Base-by-base conservation (phyloP, 192 early-diverging fungal species). In the Coemansia sp. region DNA sequence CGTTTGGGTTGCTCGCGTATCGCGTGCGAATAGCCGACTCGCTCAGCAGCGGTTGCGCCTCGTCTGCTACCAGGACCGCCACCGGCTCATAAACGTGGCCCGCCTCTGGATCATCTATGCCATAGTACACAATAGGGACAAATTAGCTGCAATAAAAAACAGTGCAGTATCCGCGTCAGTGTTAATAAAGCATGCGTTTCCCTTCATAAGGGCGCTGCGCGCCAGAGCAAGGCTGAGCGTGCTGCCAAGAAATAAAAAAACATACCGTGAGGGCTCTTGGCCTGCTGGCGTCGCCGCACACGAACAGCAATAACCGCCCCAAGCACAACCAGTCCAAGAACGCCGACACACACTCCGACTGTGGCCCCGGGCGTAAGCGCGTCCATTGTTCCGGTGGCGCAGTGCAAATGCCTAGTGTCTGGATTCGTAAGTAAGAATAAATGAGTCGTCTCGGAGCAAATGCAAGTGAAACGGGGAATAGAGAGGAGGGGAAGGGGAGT, bases 11-110 rank as follows among this genome's bases (percentile, higher is more conserved):
- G 35, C 36, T 55, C 13, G 46, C 55, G 22, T 76, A 76, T 23
- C 66, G 53, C 0, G 65, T 64, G 45, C 72, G 72, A 19, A 76
- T 76, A 5, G 72, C 65, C 19, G 72, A 68, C 26, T 65, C 65
- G 51, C 48, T 62, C 35, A 76, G 58, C 48, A 76, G 46, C 53
- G 72, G 72, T 50, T 65, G 72, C n/a, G 62, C 27, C 36, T 76
- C 72, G 45, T 29, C 54, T 2, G 17, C 45, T 18, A 47, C 45
- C 26, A 29, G 27, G 15, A n/a, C 45, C 31, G 39, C 18, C 23
- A 6, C 25, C 11, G 45, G 15, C 27, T 23, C 45, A 30, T 27
- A 47, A 30, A 3, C 45, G 8, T 7, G 15, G 8, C 17, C 32
- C 10, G 15, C 18, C 49, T 51, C 49, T 3, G 19, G 32, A 11